Conservation (phyloP, 23 red algal genomes). For the Agarophyton chilense region DNA sequence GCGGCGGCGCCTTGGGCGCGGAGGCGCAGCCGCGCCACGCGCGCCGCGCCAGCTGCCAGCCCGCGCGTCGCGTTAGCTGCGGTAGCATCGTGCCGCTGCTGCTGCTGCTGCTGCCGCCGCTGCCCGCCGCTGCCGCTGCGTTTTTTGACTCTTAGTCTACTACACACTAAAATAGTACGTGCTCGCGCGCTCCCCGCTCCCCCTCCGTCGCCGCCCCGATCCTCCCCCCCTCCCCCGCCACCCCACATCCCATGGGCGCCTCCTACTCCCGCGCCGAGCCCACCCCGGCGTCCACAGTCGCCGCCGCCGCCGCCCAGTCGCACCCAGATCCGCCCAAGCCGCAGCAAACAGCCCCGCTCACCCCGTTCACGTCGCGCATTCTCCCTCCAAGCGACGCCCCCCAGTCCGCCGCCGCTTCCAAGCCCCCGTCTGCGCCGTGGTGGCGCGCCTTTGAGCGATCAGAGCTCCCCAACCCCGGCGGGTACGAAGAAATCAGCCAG, state of each 20-base stretch:
- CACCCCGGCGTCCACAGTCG: constrained; percentile 28
- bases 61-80: no score
- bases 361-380: not conserved
- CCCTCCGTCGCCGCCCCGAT: no score
- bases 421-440: constrained; percentile 46
- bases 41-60: not conserved
- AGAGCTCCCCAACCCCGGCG: constrained; percentile 94
- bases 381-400: not conserved
- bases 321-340: not conserved
- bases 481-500: constrained; percentile 91
- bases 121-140: no score
- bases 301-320: constrained; percentile 15
- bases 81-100: no score
- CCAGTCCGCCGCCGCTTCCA: not conserved
- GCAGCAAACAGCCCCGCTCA: not conserved
- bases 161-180: no score
- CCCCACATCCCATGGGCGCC: no score
- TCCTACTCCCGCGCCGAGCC: constrained; percentile 49
- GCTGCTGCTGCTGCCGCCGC: no score
- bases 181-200: no score
- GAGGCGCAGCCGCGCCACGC: no score
- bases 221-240: no score
- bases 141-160: no score
- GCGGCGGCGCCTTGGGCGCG: no score
- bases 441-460: constrained; percentile 90